These are phyloP conservation scores for Gypsophila paniculata DNA, from an alignment of 179 eudicot genomes.

Conservation along the genomic window DNA sequence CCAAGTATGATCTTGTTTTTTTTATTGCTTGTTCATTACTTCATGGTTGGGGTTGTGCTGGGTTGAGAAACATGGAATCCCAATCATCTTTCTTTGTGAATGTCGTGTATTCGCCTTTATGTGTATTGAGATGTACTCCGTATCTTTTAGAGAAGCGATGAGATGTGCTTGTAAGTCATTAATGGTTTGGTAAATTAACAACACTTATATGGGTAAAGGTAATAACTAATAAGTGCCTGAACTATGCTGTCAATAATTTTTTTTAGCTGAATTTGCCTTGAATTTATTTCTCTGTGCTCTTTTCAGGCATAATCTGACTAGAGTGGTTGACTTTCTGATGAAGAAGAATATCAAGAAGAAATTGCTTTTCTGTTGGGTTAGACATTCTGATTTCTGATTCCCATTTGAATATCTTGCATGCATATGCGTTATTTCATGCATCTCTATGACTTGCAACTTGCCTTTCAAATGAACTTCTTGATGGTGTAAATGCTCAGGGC, in stretches of 20 bases:
- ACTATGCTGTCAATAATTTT: background rate
- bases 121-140: constrained; percentile 4
- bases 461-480: background rate
- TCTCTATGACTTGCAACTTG: background rate
- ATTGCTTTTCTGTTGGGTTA: constrained; percentile 87
- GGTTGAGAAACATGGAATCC: background rate
- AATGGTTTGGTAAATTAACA: background rate
- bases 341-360: constrained; percentile 33
- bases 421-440: background rate
- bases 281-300: background rate
- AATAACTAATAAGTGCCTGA: background rate
- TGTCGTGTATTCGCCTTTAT: background rate
- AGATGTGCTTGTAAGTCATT: background rate
- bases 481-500: constrained; percentile 6
- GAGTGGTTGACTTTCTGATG: constrained; percentile 62
- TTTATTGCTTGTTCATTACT: constrained; percentile 3
- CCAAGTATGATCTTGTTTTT: constrained; percentile 36
- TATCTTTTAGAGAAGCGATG: background rate
- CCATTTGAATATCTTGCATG: constrained; percentile 12
- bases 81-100: background rate
- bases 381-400: constrained; percentile 23
- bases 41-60: constrained; percentile 5
- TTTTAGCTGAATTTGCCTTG: background rate
- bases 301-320: constrained; percentile 57
- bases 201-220: background rate